Evolutionary conservation across 2,329 filamentous ascomycete genomes (phyloP), one percentile per base, ranked within the genome.

Genomic region (Microsporum canis): DNA sequence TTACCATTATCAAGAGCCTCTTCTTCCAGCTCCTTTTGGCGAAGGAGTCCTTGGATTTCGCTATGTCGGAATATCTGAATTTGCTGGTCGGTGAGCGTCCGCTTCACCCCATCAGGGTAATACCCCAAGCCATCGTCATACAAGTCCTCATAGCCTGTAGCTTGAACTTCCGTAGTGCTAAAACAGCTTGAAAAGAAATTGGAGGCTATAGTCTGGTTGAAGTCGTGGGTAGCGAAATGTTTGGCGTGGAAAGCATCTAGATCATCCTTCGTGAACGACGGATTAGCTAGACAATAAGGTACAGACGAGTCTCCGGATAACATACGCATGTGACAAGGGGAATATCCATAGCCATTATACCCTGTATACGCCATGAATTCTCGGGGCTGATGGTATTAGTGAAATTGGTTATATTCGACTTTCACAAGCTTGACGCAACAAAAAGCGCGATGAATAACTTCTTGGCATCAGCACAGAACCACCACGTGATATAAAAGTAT

Each of bases 1-100:
- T n/a, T 8, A n/a, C 17, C 14, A 7, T 10, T 36, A 23, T 31
- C 17, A 55, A 12, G 31, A 31, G 51, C 14, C 10, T 67, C 66
- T n/a, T 70, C 65, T 58, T 76, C 63, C 8, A 73, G 62, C 64
- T 76, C 70, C 60, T 69, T 71, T 63, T 80, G 77, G 64, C 83
- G 83, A 31, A 88, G 77, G 43, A 95, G 77, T 10, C 83, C 75
- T 69, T 94, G 86, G 27, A 95, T 82, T 73, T 97, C 92, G 1
- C 88, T 92, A 70, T 95, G 89, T 63, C 91, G 82, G 71, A 96
- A 96, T 63, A 96, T 92, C 59, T 84, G 84, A 66, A 96, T 89
- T 76, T 96, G 89, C 67, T 91, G 88, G 69, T 96, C 89, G 7
- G 91, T 96, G 68, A 97, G 79, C 17, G 91, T 96, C 45, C 92